Evolutionary conservation across 2,329 filamentous ascomycete genomes (phyloP), one percentile per base, ranked within the genome.

Genomic region (Fusarium metavorans): DNA sequence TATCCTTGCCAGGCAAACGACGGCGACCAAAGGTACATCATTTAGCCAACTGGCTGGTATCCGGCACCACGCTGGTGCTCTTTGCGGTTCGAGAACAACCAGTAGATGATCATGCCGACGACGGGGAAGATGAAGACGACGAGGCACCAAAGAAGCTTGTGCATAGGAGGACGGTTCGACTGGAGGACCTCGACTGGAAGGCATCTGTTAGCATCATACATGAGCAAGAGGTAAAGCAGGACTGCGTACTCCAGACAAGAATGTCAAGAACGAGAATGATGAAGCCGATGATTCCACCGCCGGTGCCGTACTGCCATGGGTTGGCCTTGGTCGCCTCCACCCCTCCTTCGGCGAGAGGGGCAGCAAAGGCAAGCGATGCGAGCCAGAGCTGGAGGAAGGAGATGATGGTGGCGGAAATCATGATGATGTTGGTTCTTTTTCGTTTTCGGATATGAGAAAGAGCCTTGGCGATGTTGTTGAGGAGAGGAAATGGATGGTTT

Each of bases 121-220:
- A 92, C 83, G 5, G 91, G 91, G 83, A 92, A 92, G 71, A 92
- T 81, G 84, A 92, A 92, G 77, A 92, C 89, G 50, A 91, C 83
- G 1, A 92, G 83, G 58, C 86, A 88, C 91, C 91, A 92, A 34
- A 92, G 82, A 4, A 92, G 80, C 84, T 92, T 92, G 81, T 87
- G 84, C 23, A 83, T 80, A 23, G 87, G 82, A 6, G 90, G 86
- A 68, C 90, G 90, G 81, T 88, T 91, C 45, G 90, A 92, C 81
- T 92, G 89, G 67, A 92, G 83, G 73, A 92, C 88, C 82, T 92
- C 91, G 76, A 92, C 90, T 92, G 73, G 23, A 7, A 2, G 41
- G 25, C 6, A 0, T 27, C 7, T 4, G 62, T 77, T 70, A 72
- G 30, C 32, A 61, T 6, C n/a, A 25, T n/a, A 20, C 18, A 76